A percentile compares a stretch with the other conserved stretches of the same genome.
phyloP scores from a whole-genome alignment of 805 yeast genomes.

The Cyberlindnera petersonii region DNA sequence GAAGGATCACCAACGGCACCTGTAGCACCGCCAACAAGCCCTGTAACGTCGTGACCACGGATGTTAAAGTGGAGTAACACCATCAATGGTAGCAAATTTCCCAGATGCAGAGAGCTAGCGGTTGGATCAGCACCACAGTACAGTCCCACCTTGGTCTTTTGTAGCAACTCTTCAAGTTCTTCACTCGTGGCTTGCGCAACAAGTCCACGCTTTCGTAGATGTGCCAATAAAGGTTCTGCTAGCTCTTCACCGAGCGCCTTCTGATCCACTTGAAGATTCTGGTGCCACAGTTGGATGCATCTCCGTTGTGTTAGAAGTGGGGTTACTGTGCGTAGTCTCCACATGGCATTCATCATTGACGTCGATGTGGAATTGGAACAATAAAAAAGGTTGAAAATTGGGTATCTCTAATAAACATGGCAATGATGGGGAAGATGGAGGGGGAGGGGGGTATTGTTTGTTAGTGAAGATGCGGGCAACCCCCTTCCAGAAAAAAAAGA shows the following conservation, averaged over 20 bases:
- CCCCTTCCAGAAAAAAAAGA: slow-evolving; percentile 1
- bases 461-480: too few relatives aligned
- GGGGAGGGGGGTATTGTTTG: too few relatives aligned
- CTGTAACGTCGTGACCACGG: slow-evolving; percentile 81
- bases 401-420: too few relatives aligned
- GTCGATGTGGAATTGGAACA: background rate
- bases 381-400: background rate
- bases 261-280: slow-evolving; percentile 21
- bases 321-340: background rate
- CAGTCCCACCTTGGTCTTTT: slow-evolving; percentile 44
- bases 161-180: slow-evolving; percentile 25
- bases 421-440: too few relatives aligned
- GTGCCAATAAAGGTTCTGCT: slow-evolving; percentile 36
- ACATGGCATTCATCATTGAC: background rate
- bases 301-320: background rate
- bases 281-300: slow-evolving; percentile 13
- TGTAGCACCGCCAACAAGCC: slow-evolving; percentile 92
- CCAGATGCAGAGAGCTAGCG: slow-evolving; percentile 84
- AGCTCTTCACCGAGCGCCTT: slow-evolving; percentile 28
- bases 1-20: slow-evolving; percentile 97
- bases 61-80: slow-evolving; percentile 76
- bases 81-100: slow-evolving; percentile 86
- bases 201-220: slow-evolving; percentile 44
- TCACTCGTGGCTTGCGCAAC: slow-evolving; percentile 40
- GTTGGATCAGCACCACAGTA: slow-evolving; percentile 98